Conservation (phyloP, 306 rosid species). For the Vicia faba region DNA sequence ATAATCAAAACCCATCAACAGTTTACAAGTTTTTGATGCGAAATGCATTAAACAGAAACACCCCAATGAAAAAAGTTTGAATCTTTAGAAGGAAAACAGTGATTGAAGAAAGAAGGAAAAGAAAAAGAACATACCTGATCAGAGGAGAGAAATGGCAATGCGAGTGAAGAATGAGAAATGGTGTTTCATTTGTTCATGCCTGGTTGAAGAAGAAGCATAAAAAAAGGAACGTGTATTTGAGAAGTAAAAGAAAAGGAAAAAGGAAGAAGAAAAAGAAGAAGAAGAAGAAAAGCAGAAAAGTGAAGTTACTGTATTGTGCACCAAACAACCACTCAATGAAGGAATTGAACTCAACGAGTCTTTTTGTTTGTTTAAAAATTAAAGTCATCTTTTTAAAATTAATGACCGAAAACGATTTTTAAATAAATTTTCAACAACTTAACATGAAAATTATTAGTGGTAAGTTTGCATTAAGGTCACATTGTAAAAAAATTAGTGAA, state of each 20-base stretch:
- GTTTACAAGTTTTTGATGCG: slow-evolving; percentile 13
- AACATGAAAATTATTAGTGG: too few species aligned
- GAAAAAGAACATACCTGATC: slow-evolving; percentile 48
- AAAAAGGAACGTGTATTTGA: slow-evolving; percentile 21
- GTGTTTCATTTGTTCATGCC: slow-evolving; percentile 47
- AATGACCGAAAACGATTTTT: too few species aligned
- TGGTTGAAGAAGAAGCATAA: slow-evolving; percentile 26
- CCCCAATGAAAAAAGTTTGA: slow-evolving; percentile 41
- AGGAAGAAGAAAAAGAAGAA: too few species aligned
- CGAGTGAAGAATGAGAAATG: slow-evolving; percentile 49
- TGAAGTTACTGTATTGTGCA: slow-evolving; percentile 47
- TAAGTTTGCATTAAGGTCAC: too few species aligned
- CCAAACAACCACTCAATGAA: slow-evolving; percentile 18
- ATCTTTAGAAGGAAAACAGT: slow-evolving; percentile 47
- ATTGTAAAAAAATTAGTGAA: too few species aligned
- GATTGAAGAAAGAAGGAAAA: not conserved
- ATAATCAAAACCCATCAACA: slow-evolving; percentile 10
- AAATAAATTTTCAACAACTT: too few species aligned
- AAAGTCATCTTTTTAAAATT: too few species aligned
- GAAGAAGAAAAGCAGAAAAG: slow-evolving; percentile 41
- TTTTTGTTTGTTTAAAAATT: not conserved
- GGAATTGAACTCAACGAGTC: slow-evolving; percentile 19
- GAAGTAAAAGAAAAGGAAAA: not conserved
- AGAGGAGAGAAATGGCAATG: slow-evolving; percentile 51
- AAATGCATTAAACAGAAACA: slow-evolving; percentile 33